Conservation (phyloP, 179 eudicot genomes). For the Camellia oleifera region DNA sequence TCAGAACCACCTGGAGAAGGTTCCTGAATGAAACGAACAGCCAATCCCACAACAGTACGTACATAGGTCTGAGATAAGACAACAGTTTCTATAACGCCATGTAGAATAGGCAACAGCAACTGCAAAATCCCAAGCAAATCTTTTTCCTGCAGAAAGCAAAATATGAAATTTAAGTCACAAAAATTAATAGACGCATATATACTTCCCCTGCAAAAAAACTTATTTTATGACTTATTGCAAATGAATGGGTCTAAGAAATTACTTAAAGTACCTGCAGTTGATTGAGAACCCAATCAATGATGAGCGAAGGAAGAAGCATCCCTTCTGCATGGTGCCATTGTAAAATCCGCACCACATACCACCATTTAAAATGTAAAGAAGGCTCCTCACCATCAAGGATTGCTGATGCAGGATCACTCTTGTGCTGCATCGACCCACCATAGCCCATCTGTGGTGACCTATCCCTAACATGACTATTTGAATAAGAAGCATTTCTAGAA, state of each 20-base stretch:
- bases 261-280: slow-evolving; percentile 79
- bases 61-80: slow-evolving; percentile 83
- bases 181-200: not conserved
- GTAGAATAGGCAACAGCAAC: slow-evolving; percentile 80
- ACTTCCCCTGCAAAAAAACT: slow-evolving; percentile 2
- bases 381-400: slow-evolving; percentile 68
- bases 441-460: slow-evolving; percentile 55
- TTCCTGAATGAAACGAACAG: slow-evolving; percentile 71
- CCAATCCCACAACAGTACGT: slow-evolving; percentile 65
- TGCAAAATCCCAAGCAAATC: slow-evolving; percentile 69
- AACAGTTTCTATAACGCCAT: slow-evolving; percentile 62
- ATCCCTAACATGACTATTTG: slow-evolving; percentile 47
- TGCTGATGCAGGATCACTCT: slow-evolving; percentile 36
- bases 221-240: not conserved
- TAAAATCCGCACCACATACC: slow-evolving; percentile 88
- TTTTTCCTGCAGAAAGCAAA: slow-evolving; percentile 59
- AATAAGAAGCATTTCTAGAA: slow-evolving; percentile 47
- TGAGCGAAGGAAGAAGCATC: slow-evolving; percentile 69
- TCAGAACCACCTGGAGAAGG: slow-evolving; percentile 73
- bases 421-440: slow-evolving; percentile 56
- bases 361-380: slow-evolving; percentile 90
- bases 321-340: slow-evolving; percentile 93
- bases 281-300: slow-evolving; percentile 90
- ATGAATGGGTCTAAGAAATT: not conserved
- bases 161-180: slow-evolving; percentile 8